These are phyloP conservation scores for Komagataella kurtzmanii DNA, from an alignment of 805 yeast species.

Conservation along the genomic window DNA sequence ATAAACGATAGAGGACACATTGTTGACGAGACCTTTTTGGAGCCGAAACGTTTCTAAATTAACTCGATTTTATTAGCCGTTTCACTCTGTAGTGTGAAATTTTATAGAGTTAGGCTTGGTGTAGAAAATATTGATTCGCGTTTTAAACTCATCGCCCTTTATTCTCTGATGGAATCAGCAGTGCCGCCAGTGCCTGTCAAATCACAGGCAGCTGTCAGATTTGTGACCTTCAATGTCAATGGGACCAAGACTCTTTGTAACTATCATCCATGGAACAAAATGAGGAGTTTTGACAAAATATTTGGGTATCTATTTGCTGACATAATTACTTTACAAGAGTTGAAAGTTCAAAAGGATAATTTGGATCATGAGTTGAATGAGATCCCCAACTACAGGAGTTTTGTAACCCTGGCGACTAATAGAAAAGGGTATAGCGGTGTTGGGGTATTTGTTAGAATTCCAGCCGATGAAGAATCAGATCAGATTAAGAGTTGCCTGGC, in stretches of 20 bases:
- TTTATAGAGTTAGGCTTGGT: not conserved
- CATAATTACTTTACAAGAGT: conserved; percentile 75
- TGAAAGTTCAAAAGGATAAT: conserved; percentile 48
- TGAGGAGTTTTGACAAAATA: conserved; percentile 25
- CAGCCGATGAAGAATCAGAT: conserved; percentile 28
- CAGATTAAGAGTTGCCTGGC: conserved; percentile 23
- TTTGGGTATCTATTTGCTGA: conserved; percentile 54
- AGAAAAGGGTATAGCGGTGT: conserved; percentile 91
- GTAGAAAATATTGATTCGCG: not conserved
- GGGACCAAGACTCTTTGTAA: conserved; percentile 71
- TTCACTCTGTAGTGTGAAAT: not conserved
- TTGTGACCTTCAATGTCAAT: conserved; percentile 64
- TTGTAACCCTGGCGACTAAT: conserved; percentile 49
- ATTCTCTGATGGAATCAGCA: not conserved
- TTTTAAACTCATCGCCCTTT: not conserved
- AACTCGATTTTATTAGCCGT: no score
- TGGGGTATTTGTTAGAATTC: conserved; percentile 59
- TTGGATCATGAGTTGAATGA: conserved; percentile 22
- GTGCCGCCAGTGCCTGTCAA: not conserved
- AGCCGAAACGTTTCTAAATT: not conserved
- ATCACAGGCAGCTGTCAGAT: conserved; percentile 3
- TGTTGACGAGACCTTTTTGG: not conserved
- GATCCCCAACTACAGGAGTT: conserved; percentile 32
- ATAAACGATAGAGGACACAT: conserved; percentile 66
- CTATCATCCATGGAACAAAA: conserved; percentile 72